phyloP scores from a whole-genome alignment of 257 asterid species.

The Przewalskia tangutica region DNA sequence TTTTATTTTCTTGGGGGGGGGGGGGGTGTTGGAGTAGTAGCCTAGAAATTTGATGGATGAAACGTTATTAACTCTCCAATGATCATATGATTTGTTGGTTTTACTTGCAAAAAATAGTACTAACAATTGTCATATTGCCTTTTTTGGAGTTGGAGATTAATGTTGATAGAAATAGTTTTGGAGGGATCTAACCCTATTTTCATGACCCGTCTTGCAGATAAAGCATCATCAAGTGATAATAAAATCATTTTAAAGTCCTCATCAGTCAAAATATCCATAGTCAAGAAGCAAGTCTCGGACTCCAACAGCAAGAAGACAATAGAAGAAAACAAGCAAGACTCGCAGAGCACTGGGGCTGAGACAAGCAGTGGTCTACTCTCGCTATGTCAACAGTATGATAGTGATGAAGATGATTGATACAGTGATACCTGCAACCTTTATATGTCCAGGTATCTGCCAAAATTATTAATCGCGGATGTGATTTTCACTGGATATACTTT shows the following conservation, averaged over 20 bases:
- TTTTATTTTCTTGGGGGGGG: background rate
- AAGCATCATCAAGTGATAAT: background rate
- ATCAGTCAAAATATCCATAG: conserved; percentile 28
- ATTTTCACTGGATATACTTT: background rate
- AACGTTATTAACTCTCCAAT: background rate
- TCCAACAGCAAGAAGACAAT: conserved; percentile 7
- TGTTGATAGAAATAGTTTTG: background rate
- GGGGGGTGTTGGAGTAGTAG: background rate
- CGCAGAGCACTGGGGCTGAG: background rate
- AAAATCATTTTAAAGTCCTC: conserved; percentile 20
- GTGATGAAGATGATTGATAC: conserved; percentile 34
- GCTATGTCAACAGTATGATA: conserved; percentile 46
- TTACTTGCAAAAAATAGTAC: background rate
- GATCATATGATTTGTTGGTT: background rate
- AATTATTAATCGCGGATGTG: background rate
- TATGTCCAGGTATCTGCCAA: background rate
- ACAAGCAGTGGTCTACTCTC: conserved; percentile 34
- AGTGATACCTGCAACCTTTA: background rate
- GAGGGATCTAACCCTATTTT: background rate
- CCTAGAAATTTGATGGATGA: background rate
- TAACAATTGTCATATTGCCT: background rate
- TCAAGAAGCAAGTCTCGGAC: conserved; percentile 30
- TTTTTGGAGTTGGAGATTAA: background rate
- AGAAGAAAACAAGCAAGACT: conserved; percentile 9
- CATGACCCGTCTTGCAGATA: conserved; percentile 7